Evolutionary conservation across 768 basidiomycete species (phyloP).

Genomic region (Lentinus tigrinus): DNA sequence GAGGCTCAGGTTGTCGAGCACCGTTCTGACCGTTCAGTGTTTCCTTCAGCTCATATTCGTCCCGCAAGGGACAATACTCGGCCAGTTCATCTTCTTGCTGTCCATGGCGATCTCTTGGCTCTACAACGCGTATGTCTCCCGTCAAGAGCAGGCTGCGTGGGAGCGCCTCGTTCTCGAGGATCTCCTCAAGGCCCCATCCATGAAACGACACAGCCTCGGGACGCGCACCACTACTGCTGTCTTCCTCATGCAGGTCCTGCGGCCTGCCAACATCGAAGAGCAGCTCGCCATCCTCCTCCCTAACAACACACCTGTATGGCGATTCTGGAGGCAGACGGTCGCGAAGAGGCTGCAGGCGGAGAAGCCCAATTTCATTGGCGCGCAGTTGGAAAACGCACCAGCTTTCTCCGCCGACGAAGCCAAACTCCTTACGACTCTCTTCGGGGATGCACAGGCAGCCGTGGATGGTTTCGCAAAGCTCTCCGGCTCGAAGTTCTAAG

Average conservation of each 20-base stretch:
- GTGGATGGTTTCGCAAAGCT: neutral
- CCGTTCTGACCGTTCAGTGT: slow-evolving; percentile 6
- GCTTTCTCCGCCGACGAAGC: neutral
- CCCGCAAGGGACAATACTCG: slow-evolving; percentile 10
- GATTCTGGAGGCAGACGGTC: neutral
- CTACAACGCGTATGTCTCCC: slow-evolving; percentile 5
- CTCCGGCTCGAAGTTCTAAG: neutral
- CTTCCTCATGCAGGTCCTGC: neutral
- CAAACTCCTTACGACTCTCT: neutral
- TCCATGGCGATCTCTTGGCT: slow-evolving; percentile 12
- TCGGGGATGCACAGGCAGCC: neutral
- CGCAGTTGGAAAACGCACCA: neutral
- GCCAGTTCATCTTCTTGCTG: slow-evolving; percentile 12
- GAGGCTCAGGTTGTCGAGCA: neutral
- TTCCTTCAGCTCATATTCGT: slow-evolving; percentile 14
- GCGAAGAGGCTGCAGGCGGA: neutral
- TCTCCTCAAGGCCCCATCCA: neutral
- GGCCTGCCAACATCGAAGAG: neutral
- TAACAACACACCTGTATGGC: slow-evolving; percentile 3
- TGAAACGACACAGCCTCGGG: slow-evolving; percentile 5
- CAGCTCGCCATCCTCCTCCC: neutral
- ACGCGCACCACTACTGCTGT: neutral
- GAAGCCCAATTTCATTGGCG: neutral
- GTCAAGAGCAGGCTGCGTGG: slow-evolving; percentile 2
- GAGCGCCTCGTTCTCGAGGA: slow-evolving; percentile 4